Percentiles rank a stretch among this genome's conserved stretches.
Conservation (phyloP, 768 basidiomycete species). For the Lyophyllum decastes region DNA sequence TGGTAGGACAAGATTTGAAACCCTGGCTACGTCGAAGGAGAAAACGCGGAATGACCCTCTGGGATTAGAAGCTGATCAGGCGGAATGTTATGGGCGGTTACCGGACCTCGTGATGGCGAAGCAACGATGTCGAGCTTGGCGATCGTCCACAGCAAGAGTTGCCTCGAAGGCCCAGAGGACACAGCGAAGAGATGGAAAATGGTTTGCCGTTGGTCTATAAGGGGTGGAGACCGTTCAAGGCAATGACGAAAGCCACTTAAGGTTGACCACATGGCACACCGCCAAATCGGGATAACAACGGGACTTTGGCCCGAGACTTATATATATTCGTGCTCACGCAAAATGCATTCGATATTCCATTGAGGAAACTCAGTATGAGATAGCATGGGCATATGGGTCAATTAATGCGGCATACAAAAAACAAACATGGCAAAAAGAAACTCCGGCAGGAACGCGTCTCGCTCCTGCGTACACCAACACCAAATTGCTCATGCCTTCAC, state of each 20-base stretch:
- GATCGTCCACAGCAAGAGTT: not conserved
- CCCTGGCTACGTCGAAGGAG: not conserved
- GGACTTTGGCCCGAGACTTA: constrained; percentile 1
- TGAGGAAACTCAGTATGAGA: not conserved
- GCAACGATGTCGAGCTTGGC: not conserved
- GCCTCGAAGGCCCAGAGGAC: not conserved
- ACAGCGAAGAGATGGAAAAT: not conserved
- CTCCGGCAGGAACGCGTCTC: constrained; percentile 16
- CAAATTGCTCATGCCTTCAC: constrained; percentile 75
- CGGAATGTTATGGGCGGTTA: not conserved
- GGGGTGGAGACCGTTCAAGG: not conserved
- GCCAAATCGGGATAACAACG: constrained; percentile 1
- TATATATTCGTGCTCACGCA: not conserved
- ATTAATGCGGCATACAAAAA: constrained; percentile 25
- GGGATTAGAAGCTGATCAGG: constrained; percentile 16
- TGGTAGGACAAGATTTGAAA: not conserved
- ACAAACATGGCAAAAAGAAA: constrained; percentile 19
- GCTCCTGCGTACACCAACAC: constrained; percentile 12
- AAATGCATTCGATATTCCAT: not conserved
- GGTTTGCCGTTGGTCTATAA: not conserved
- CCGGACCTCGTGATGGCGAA: constrained; percentile 1
- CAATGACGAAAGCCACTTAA: not conserved
- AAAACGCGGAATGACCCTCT: constrained; percentile 7
- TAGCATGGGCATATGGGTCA: constrained; percentile 14
- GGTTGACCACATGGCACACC: not conserved